Conservation (phyloP, 2,329 filamentous ascomycete species). For the Fonsecaea nubica region DNA sequence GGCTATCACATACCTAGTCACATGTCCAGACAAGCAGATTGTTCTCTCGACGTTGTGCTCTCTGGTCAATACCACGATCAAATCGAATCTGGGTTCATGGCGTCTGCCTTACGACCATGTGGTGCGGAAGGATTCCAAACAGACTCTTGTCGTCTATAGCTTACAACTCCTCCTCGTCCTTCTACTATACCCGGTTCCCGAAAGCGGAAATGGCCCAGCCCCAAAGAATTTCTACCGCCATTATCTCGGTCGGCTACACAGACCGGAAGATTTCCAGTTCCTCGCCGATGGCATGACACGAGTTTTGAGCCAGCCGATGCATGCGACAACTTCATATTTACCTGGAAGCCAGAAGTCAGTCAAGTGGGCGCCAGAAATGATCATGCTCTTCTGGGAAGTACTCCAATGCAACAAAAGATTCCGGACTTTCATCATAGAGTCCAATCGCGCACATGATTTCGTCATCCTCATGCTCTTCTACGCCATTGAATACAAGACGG, state of each 20-base stretch:
- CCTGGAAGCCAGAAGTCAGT: constrained; percentile 80
- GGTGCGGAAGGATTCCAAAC: constrained; percentile 87
- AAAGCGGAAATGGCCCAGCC: constrained; percentile 67
- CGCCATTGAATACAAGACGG: constrained; percentile 84
- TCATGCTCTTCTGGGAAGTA: constrained; percentile 97
- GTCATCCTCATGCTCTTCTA: constrained; percentile 90
- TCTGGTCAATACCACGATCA: constrained; percentile 89
- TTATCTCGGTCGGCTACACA: constrained; percentile 86
- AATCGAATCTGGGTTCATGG: constrained; percentile 95
- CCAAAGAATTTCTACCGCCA: constrained; percentile 94
- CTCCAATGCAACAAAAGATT: constrained; percentile 98
- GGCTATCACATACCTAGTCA: constrained; percentile 86
- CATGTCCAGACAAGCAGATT: constrained; percentile 86
- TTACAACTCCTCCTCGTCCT: constrained; percentile 87
- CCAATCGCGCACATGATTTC: constrained; percentile 90
- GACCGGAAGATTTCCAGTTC: constrained; percentile 97
- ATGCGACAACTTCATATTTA: constrained; percentile 85
- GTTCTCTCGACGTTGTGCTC: constrained; percentile 92
- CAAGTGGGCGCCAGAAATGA: constrained; percentile 91
- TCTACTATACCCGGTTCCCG: constrained; percentile 85
- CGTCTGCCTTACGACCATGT: constrained; percentile 91
- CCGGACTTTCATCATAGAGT: constrained; percentile 95
- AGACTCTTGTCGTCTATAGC: constrained; percentile 88
- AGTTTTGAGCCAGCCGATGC: constrained; percentile 79
- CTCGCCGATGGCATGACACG: constrained; percentile 92